Conservation (phyloP, 495 filamentous ascomycete species). For the Penicillium soppii region DNA sequence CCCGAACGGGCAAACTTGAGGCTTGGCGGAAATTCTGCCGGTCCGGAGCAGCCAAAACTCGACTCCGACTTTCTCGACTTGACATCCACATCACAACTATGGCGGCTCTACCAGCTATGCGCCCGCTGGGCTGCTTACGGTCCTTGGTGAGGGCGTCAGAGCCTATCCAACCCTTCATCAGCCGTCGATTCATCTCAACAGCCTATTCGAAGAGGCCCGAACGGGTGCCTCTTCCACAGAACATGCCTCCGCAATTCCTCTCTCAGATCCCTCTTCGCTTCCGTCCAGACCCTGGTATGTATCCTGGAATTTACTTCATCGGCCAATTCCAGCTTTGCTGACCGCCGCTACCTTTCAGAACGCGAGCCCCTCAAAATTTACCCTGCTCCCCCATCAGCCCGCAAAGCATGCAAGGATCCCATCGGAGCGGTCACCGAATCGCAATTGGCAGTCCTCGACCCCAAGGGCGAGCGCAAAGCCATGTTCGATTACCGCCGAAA, state of each 20-base stretch:
- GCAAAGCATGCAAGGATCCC: conserved; percentile 55
- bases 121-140: conserved; percentile 69
- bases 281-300: conserved; percentile 37
- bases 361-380: conserved; percentile 52
- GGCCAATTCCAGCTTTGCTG: background rate
- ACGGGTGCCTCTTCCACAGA: conserved; percentile 38
- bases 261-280: conserved; percentile 42
- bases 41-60: conserved; percentile 32
- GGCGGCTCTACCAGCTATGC: conserved; percentile 58
- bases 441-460: conserved; percentile 76
- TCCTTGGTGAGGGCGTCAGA: conserved; percentile 46
- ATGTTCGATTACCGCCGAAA: conserved; percentile 75
- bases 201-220: conserved; percentile 36
- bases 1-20: conserved; percentile 20
- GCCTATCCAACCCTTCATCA: conserved; percentile 41
- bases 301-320: background rate
- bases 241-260: conserved; percentile 41
- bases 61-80: conserved; percentile 27
- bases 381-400: conserved; percentile 50
- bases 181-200: conserved; percentile 41
- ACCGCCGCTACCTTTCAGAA: conserved; percentile 25
- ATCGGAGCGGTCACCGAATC: conserved; percentile 57
- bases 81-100: conserved; percentile 40
- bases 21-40: conserved; percentile 48
- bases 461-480: conserved; percentile 72